A percentile compares a stretch with the other conserved stretches of the same genome.
Evolutionary conservation across 2,329 filamentous ascomycete genomes (phyloP).

Genomic region (Claviceps sp.): DNA sequence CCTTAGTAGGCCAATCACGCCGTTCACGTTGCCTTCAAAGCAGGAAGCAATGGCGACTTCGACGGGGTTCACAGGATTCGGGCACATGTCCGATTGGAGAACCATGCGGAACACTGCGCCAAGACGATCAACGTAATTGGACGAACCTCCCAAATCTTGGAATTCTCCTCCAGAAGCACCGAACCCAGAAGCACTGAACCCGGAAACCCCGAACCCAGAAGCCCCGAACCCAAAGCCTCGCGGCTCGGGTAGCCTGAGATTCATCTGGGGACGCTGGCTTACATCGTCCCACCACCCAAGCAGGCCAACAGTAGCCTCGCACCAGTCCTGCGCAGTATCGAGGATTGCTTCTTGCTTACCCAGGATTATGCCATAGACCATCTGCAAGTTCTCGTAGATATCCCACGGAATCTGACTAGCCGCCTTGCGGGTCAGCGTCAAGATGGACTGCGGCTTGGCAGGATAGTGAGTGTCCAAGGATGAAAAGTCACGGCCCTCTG

Average conservation of each 20-base stretch:
- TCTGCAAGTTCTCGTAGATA: constrained; percentile 73
- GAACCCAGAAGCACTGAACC: constrained; percentile 19
- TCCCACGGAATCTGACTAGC: constrained; percentile 82
- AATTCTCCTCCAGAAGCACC: constrained; percentile 12
- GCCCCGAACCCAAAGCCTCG: constrained; percentile 23
- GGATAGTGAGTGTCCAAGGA: constrained; percentile 20
- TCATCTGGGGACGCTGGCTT: constrained; percentile 31
- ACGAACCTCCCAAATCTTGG: constrained; percentile 37
- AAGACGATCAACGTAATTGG: constrained; percentile 63
- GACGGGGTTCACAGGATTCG: constrained; percentile 61
- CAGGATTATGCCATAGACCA: constrained; percentile 67
- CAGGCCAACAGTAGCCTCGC: constrained; percentile 72
- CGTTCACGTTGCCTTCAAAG: constrained; percentile 71
- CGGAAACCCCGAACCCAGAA: constrained; percentile 17
- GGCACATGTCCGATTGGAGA: constrained; percentile 55
- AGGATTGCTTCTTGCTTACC: constrained; percentile 66
- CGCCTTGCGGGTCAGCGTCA: constrained; percentile 59
- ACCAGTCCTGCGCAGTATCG: constrained; percentile 73
- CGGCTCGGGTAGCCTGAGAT: constrained; percentile 26
- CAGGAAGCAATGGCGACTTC: constrained; percentile 73
- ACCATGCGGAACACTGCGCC: constrained; percentile 57
- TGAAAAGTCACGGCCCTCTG: constrained; percentile 54
- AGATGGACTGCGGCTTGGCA: constrained; percentile 37
- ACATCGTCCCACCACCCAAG: constrained; percentile 88
- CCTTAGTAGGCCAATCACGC: constrained; percentile 59